Evolutionary conservation across 1,139 yeast genomes (phyloP).

Genomic region (Sugiyamaella pinicola): DNA sequence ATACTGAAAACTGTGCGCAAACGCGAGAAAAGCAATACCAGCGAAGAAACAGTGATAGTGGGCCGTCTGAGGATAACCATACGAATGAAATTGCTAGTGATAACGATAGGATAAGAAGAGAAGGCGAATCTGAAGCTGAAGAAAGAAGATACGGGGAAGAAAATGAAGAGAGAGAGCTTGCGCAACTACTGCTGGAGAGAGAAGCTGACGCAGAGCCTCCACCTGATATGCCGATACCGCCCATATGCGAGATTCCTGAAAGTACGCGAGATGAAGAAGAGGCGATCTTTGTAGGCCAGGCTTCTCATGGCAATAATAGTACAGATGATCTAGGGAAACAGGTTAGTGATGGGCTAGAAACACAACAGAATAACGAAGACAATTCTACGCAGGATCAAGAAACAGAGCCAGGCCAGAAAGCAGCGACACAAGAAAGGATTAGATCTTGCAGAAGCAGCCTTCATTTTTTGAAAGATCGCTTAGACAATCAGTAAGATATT

Average conservation of each 20-base stretch:
- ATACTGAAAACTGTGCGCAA: background rate
- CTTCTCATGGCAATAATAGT: background rate
- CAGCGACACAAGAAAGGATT: too few relatives aligned
- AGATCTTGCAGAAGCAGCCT: background rate
- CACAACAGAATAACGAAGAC: background rate
- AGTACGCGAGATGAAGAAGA: too few relatives aligned
- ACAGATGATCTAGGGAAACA: background rate
- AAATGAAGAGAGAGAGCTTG: too few relatives aligned
- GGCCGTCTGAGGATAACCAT: background rate
- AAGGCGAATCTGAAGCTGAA: too few relatives aligned
- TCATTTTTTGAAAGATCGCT: background rate
- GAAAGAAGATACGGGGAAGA: too few relatives aligned
- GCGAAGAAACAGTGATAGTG: background rate
- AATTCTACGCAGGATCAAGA: background rate
- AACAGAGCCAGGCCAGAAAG: background rate
- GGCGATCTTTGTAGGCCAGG: too few relatives aligned
- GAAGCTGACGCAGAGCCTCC: too few relatives aligned
- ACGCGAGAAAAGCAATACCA: background rate
- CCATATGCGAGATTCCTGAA: too few relatives aligned
- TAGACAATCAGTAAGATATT: conserved; percentile 9
- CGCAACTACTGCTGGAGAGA: too few relatives aligned
- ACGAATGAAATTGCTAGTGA: background rate
- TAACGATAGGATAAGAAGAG: too few relatives aligned
- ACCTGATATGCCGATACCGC: too few relatives aligned
- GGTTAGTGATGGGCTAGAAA: background rate